phyloP scores from a whole-genome alignment of 768 basidiomycete genomes.

The Tricholoma sp. region DNA sequence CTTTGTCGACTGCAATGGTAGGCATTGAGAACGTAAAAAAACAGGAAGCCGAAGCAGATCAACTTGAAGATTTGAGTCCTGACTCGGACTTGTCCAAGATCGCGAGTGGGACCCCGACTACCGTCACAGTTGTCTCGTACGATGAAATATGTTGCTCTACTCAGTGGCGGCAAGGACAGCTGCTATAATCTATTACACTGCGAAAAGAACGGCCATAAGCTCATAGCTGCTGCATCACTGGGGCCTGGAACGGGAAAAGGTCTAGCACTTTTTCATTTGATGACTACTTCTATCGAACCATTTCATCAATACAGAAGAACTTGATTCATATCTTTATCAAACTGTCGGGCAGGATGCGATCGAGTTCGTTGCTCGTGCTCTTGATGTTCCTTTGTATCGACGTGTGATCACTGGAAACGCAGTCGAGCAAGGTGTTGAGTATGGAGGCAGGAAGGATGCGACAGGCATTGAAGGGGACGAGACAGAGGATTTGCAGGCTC shows the following conservation, averaged over 20 bases:
- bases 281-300: slow-evolving; percentile 17
- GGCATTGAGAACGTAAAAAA: slow-evolving; percentile 57
- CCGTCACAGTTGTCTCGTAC: slow-evolving; percentile 11
- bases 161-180: slow-evolving; percentile 98
- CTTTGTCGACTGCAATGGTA: slow-evolving; percentile 93
- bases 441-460: slow-evolving; percentile 57
- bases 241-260: slow-evolving; percentile 84
- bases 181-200: slow-evolving; percentile 95
- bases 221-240: slow-evolving; percentile 85
- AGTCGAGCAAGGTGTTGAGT: slow-evolving; percentile 77
- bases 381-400: slow-evolving; percentile 83
- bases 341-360: slow-evolving; percentile 98
- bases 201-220: slow-evolving; percentile 75
- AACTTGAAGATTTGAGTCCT: slow-evolving; percentile 2
- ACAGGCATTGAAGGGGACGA: slow-evolving; percentile 76
- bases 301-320: slow-evolving; percentile 67
- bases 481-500: slow-evolving; percentile 84
- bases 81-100: slow-evolving; percentile 20
- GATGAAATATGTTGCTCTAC: slow-evolving; percentile 91
- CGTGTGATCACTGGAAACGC: slow-evolving; percentile 77
- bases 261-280: slow-evolving; percentile 30
- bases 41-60: slow-evolving; percentile 4
- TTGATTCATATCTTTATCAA: slow-evolving; percentile 98
- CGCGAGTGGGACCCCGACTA: slow-evolving; percentile 17
- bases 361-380: slow-evolving; percentile 75